A percentile compares a stretch with the other conserved stretches of the same genome.
Conservation (phyloP, 192 early-diverging fungal species). For the Spizellomyces punctatus region DNA sequence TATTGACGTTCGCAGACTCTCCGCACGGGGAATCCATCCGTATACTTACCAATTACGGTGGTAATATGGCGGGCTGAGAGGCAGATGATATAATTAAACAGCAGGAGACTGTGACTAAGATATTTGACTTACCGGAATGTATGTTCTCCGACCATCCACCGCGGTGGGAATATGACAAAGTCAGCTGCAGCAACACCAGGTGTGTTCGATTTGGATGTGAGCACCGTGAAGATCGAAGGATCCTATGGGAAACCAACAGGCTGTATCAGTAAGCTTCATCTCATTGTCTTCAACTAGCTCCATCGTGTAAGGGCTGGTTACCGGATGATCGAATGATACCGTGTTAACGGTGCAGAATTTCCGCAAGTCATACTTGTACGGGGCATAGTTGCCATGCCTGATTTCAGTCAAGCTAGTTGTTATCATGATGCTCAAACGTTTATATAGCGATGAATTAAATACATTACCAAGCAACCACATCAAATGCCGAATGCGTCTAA, state of each 20-base stretch:
- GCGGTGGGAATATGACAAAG: constrained; percentile 96
- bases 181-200: constrained; percentile 88
- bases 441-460: not conserved
- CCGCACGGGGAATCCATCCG: not conserved
- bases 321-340: constrained; percentile 87
- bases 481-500: constrained; percentile 84
- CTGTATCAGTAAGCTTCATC: constrained; percentile 12
- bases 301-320: constrained; percentile 31
- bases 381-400: constrained; percentile 93
- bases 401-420: too few relatives aligned
- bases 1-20: not conserved
- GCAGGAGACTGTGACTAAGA: not conserved
- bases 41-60: constrained; percentile 79
- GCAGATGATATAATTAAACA: not conserved
- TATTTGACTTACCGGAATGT: constrained; percentile 62
- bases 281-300: not conserved
- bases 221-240: constrained; percentile 96
- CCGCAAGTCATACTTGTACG: constrained; percentile 89
- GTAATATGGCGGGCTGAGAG: constrained; percentile 88
- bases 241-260: constrained; percentile 60
- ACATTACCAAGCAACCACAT: constrained; percentile 85
- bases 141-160: constrained; percentile 88
- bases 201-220: constrained; percentile 85
- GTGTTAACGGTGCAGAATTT: constrained; percentile 85
- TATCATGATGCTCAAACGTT: too few relatives aligned